Conservation (phyloP, 2,329 filamentous ascomycete genomes). For the Neofusicoccum parvum region DNA sequence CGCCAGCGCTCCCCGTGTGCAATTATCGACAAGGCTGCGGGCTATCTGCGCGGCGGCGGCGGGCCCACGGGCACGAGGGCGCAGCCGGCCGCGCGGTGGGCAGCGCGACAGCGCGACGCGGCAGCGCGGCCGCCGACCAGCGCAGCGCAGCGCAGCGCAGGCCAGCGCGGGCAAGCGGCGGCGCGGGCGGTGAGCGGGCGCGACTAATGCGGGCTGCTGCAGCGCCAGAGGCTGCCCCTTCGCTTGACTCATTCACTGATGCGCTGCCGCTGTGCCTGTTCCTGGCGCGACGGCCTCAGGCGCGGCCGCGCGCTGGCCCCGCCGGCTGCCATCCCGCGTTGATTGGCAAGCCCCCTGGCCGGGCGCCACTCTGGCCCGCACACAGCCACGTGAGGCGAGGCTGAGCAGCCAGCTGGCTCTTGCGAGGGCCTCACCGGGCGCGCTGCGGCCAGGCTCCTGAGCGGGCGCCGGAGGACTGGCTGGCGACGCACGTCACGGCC, state of each 20-base stretch:
- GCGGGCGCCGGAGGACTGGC: slow-evolving; percentile 2
- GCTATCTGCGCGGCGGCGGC: no score
- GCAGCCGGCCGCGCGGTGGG: no score
- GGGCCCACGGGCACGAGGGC: no score
- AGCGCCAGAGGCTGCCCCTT: not conserved
- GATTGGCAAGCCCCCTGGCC: not conserved
- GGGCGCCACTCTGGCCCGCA: not conserved
- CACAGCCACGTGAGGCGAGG: slow-evolving; percentile 13
- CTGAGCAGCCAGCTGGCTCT: slow-evolving; percentile 8
- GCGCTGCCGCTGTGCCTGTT: not conserved
- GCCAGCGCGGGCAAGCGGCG: not conserved
- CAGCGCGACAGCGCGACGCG: no score
- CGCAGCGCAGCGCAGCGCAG: no score
- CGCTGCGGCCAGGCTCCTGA: not conserved
- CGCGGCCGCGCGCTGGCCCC: not conserved
- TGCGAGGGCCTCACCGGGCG: not conserved
- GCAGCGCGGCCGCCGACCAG: no score
- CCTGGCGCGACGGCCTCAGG: not conserved
- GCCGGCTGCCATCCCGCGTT: not conserved
- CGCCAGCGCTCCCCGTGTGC: no score
- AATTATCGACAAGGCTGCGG: no score
- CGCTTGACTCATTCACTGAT: not conserved
- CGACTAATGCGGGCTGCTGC: not conserved
- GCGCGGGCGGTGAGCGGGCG: slow-evolving; percentile 6
- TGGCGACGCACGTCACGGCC: slow-evolving; percentile 5